Evolutionary conservation across 1,139 yeast genomes (phyloP).

Genomic region (Taphrina confusa): DNA sequence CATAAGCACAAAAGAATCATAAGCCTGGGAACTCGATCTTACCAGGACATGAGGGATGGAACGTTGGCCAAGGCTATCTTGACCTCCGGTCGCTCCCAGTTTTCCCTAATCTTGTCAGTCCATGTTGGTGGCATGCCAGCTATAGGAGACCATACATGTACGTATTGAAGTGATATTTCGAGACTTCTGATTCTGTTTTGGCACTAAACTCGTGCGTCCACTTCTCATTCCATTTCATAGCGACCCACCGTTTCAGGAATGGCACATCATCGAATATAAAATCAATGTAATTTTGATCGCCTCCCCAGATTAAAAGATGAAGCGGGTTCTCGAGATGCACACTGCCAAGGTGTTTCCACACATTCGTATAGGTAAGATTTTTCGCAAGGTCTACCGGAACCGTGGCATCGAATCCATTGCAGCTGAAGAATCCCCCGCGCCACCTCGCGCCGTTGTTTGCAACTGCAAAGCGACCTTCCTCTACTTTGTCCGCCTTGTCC

Average conservation of each 20-base stretch:
- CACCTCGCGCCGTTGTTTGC: slow-evolving; percentile 19
- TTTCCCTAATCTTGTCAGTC: slow-evolving; percentile 8
- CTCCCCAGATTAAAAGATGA: slow-evolving; percentile 28
- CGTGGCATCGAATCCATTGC: slow-evolving; percentile 32
- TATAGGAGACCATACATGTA: neutral
- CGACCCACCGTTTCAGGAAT: slow-evolving; percentile 28
- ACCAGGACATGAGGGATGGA: slow-evolving; percentile 30
- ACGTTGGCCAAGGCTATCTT: slow-evolving; percentile 30
- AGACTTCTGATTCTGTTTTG: slow-evolving; percentile 28
- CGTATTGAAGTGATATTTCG: slow-evolving; percentile 20
- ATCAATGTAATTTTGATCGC: slow-evolving; percentile 28
- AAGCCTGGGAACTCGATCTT: too few relatives aligned
- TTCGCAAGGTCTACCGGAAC: slow-evolving; percentile 28
- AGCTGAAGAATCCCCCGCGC: slow-evolving; percentile 33
- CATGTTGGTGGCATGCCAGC: too few relatives aligned
- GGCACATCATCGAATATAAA: slow-evolving; percentile 27
- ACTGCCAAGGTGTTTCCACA: slow-evolving; percentile 27
- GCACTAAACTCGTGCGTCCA: slow-evolving; percentile 31
- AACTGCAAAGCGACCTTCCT: slow-evolving; percentile 23
- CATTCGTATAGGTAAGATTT: slow-evolving; percentile 25
- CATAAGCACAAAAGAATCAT: neutral
- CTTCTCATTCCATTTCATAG: slow-evolving; percentile 27
- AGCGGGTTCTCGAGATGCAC: slow-evolving; percentile 28
- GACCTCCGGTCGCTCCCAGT: slow-evolving; percentile 34
- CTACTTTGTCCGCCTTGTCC: slow-evolving; percentile 23